Percentiles rank a stretch among this genome's conserved stretches.
Evolutionary conservation across 176 grass and related monocot species (phyloP).

Genomic region (Bothriochloa decipiens): DNA sequence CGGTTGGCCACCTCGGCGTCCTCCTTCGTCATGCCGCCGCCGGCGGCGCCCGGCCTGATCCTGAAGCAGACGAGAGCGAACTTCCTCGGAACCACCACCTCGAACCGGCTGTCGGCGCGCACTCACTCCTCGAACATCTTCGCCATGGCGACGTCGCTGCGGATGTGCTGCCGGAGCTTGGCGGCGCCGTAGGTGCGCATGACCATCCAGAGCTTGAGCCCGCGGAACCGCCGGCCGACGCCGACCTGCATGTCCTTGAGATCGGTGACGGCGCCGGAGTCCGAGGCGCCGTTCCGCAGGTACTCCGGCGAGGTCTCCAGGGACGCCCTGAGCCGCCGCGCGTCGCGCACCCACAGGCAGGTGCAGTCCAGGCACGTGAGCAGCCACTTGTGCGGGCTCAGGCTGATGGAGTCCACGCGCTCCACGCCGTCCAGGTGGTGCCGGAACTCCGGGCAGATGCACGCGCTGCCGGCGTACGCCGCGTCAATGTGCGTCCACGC

Average conservation of each 20-base stretch:
- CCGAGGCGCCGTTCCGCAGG: conserved; percentile 47
- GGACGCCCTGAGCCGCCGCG: conserved; percentile 20
- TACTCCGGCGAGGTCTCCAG: conserved; percentile 56
- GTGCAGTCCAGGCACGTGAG: conserved; percentile 54
- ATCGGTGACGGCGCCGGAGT: conserved; percentile 44
- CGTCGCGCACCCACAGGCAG: conserved; percentile 38
- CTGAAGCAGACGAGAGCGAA: conserved; percentile 61
- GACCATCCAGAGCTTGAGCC: conserved; percentile 57
- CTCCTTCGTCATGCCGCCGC: neutral
- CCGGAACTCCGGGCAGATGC: conserved; percentile 67
- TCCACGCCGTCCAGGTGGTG: conserved; percentile 54
- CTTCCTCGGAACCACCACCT: conserved; percentile 36
- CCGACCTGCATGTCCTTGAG: conserved; percentile 41
- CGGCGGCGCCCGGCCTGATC: neutral
- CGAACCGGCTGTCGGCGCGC: conserved; percentile 31
- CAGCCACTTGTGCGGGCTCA: conserved; percentile 69
- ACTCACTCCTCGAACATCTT: conserved; percentile 45
- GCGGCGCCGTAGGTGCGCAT: conserved; percentile 40
- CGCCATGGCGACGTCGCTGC: conserved; percentile 65
- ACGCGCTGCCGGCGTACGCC: conserved; percentile 41
- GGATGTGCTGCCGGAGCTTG: conserved; percentile 56
- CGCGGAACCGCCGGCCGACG: too few species aligned
- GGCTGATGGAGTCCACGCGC: conserved; percentile 42
- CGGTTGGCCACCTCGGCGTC: conserved; percentile 26
- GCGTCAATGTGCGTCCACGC: conserved; percentile 31